Evolutionary conservation across 805 yeast species (phyloP).

Genomic region (Lachancea sp.): DNA sequence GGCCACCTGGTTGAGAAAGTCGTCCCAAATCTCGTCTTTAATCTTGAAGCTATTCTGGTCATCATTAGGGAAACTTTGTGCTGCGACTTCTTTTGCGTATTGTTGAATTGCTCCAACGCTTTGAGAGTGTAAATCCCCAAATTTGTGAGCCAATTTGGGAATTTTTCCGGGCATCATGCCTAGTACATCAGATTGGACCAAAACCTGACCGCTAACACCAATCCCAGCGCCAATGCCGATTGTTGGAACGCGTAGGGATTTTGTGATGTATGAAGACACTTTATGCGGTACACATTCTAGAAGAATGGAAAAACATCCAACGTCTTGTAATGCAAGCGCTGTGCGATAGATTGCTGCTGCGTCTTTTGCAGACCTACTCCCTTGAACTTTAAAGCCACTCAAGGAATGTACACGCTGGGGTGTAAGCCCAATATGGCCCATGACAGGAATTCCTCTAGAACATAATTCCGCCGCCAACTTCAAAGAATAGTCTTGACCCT

Average conservation of each 20-base stretch:
- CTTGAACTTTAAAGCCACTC: slow-evolving; percentile 90
- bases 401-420: slow-evolving; percentile 77
- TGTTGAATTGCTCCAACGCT: slow-evolving; percentile 46
- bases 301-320: slow-evolving; percentile 72
- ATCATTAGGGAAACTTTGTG: slow-evolving; percentile 51
- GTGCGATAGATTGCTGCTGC: slow-evolving; percentile 58
- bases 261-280: slow-evolving; percentile 60
- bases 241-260: slow-evolving; percentile 60
- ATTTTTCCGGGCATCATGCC: slow-evolving; percentile 58
- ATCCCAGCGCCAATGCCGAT: slow-evolving; percentile 97
- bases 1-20: slow-evolving; percentile 33
- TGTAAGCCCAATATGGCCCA: slow-evolving; percentile 88
- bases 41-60: slow-evolving; percentile 61
- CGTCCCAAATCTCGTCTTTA: slow-evolving; percentile 52
- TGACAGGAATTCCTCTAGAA: slow-evolving; percentile 73
- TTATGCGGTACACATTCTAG: slow-evolving; percentile 82
- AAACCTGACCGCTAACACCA: slow-evolving; percentile 77
- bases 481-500: slow-evolving; percentile 40
- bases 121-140: slow-evolving; percentile 43
- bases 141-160: slow-evolving; percentile 74
- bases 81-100: slow-evolving; percentile 57
- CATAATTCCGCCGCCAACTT: slow-evolving; percentile 51
- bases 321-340: slow-evolving; percentile 60
- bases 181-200: slow-evolving; percentile 77
- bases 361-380: slow-evolving; percentile 43